Evolutionary conservation across 192 early-diverging fungal species (phyloP).

Genomic region (Chytriomyces sp.): DNA sequence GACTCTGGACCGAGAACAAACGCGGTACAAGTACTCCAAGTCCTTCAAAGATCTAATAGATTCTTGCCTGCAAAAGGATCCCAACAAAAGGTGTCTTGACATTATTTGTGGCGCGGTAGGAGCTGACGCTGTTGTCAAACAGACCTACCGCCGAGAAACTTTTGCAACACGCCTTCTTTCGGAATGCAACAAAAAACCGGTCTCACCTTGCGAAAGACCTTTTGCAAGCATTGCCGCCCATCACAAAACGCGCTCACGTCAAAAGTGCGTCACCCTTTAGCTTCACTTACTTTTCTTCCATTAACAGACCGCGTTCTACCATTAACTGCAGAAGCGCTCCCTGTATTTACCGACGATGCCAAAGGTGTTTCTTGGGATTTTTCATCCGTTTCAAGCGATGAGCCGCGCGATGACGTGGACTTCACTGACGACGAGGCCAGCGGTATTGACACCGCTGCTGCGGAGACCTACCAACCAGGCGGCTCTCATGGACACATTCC

Average conservation of each 20-base stretch:
- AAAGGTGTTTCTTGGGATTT: slow-evolving; percentile 74
- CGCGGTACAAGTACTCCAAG: slow-evolving; percentile 74
- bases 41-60: slow-evolving; percentile 88
- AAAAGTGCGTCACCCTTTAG: slow-evolving; percentile 31
- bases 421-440: background rate
- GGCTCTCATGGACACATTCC: background rate
- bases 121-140: slow-evolving; percentile 8
- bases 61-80: slow-evolving; percentile 77
- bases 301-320: background rate
- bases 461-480: slow-evolving; percentile 18
- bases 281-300: background rate
- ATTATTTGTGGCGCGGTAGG: background rate
- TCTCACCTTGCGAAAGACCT: slow-evolving; percentile 61
- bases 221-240: slow-evolving; percentile 63
- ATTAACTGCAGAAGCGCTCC: slow-evolving; percentile 14
- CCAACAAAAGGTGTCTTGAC: slow-evolving; percentile 55
- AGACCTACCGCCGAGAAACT: slow-evolving; percentile 81
- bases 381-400: background rate
- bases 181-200: slow-evolving; percentile 67
- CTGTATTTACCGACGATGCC: slow-evolving; percentile 24
- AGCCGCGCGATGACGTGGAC: background rate
- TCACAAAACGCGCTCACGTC: slow-evolving; percentile 70
- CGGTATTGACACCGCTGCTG: slow-evolving; percentile 2
- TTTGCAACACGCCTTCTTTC: slow-evolving; percentile 77
- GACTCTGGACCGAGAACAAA: slow-evolving; percentile 75